A percentile compares a stretch with the other conserved stretches of the same genome.
phyloP scores from a whole-genome alignment of 192 early-diverging fungal species.

The Oehlia diaphana region DNA sequence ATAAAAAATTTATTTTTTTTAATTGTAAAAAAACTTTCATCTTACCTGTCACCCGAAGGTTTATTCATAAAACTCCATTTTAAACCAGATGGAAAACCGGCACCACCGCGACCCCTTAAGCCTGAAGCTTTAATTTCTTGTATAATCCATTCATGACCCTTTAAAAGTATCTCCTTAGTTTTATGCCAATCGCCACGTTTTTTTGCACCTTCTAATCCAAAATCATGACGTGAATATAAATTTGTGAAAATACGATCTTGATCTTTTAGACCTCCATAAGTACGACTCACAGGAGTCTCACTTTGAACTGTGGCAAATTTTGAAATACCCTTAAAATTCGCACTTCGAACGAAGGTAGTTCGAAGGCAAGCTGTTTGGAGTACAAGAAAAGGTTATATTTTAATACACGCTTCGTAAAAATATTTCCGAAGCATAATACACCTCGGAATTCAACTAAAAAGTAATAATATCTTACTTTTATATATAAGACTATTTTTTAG shows the following conservation, averaged over 20 bases:
- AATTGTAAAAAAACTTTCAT: background rate
- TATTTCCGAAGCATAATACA: background rate
- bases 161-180: conserved; percentile 96
- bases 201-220: conserved; percentile 79
- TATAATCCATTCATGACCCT: conserved; percentile 97
- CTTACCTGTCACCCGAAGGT: conserved; percentile 70
- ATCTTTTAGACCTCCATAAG: conserved; percentile 78
- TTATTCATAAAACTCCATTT: conserved; percentile 99
- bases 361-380: background rate
- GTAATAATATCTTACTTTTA: background rate
- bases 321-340: background rate
- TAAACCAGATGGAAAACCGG: conserved; percentile 96
- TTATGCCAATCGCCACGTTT: conserved; percentile 99
- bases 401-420: background rate
- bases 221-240: conserved; percentile 93
- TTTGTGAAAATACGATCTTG: conserved; percentile 99
- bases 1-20: background rate
- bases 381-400: background rate
- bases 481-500: background rate
- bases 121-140: conserved; percentile 96
- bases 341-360: background rate
- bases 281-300: conserved; percentile 39
- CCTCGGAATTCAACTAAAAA: background rate
- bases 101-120: conserved; percentile 92
- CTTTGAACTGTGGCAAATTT: conserved; percentile 26